Percentiles rank a stretch among this genome's conserved stretches.
phyloP scores from a whole-genome alignment of 768 basidiomycete genomes.

The Collybiopsis luxurians region DNA sequence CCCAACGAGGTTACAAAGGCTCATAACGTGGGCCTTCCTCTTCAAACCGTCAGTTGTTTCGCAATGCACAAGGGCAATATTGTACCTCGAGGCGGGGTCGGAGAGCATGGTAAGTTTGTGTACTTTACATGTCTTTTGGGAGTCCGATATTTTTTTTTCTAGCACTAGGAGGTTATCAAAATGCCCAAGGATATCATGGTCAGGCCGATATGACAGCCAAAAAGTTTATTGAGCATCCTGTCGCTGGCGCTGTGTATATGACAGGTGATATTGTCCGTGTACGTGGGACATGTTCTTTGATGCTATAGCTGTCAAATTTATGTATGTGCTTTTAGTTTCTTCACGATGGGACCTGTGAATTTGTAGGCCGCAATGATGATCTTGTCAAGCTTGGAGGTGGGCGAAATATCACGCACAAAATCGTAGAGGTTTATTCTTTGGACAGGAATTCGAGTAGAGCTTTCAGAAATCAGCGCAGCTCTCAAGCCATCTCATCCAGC shows the following conservation, averaged over 20 bases:
- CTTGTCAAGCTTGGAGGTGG: constrained; percentile 6
- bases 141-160: not conserved
- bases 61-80: not conserved
- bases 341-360: constrained; percentile 8
- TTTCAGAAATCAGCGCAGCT: constrained; percentile 6
- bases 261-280: constrained; percentile 26
- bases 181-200: constrained; percentile 22
- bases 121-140: not conserved
- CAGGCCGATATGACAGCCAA: constrained; percentile 24
- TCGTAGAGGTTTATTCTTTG: not conserved
- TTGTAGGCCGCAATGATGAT: constrained; percentile 9
- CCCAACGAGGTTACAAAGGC: constrained; percentile 3
- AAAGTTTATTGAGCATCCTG: constrained; percentile 26
- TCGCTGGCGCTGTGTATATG: constrained; percentile 25
- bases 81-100: constrained; percentile 7
- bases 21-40: constrained; percentile 7
- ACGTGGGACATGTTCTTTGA: not conserved
- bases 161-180: constrained; percentile 18
- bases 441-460: constrained; percentile 4
- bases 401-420: not conserved
- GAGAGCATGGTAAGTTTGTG: constrained; percentile 7
- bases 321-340: constrained; percentile 5
- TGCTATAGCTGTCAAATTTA: not conserved
- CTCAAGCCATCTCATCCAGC: constrained; percentile 1
- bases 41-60: constrained; percentile 9